Evolutionary conservation across 345 rosid species (phyloP), one percentile per base, ranked within the genome.

Genomic region (Ceriops tagal): DNA sequence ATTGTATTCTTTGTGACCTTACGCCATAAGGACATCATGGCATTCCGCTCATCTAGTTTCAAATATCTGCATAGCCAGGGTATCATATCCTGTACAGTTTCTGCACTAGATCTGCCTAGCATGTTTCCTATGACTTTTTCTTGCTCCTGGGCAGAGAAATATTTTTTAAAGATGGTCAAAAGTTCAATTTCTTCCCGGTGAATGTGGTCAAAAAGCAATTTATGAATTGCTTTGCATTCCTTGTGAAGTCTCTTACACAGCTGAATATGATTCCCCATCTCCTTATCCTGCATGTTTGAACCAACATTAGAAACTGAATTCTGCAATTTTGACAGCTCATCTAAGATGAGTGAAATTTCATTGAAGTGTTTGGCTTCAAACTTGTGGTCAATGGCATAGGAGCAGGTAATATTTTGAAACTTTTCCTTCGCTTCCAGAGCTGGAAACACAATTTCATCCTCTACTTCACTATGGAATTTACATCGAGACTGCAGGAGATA

Each of bases 401-500:
- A 86, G 63, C 65, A 83, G 70, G 87, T 82, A 53, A 93, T 84
- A 28, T 91, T 89, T 71, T 71, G 79, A 15, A 83, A 73, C 52
- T 85, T 70, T 58, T 88, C 91, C 78, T 86, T 84, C 21, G 86
- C 85, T 83, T 93, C 96, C 53, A 93, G 39, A 22, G 89, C 92
- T 70, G 97, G 98, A 80, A 91, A 91, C 19, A 89, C 92, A 53
- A 88, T 76, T 79, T 91, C 96, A 72, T 91, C 98, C 73, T 93
- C 97, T 4, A 90, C 83, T 64, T 82, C 83, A 39, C 88, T 85
- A 43, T 89, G 97, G 49, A 89, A 80, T 82, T 75, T 86, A 82
- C 81, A 82, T 22, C 85, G 62, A 52, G 81, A 75, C 68, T 63
- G 75, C 76, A 93, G 72, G 57, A 86, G 82, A 66, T 82, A 74